These are phyloP conservation scores for Neonectria faginata DNA, from an alignment of 2,329 filamentous ascomycete species.

Conservation along the genomic window DNA sequence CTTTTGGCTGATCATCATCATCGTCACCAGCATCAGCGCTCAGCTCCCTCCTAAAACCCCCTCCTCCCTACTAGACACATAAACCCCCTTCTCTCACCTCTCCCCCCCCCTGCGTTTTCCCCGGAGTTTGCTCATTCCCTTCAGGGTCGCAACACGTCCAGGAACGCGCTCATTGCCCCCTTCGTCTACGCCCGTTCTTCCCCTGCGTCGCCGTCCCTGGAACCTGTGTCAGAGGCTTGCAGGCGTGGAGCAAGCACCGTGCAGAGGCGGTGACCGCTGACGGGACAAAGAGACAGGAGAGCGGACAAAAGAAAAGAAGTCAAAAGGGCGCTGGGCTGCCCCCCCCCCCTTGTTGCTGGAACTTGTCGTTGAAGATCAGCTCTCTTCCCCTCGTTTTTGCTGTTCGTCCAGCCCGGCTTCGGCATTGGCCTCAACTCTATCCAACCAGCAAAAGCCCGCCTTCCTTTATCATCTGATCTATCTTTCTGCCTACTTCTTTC, in stretches of 20 bases:
- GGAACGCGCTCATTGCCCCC: slow-evolving; percentile 11
- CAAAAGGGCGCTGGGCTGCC: slow-evolving; percentile 23
- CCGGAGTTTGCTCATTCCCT: slow-evolving; percentile 30
- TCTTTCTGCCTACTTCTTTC: slow-evolving; percentile 11
- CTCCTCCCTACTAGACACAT: background rate
- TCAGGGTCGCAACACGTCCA: slow-evolving; percentile 1
- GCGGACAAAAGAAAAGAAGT: slow-evolving; percentile 22
- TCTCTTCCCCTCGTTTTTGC: background rate
- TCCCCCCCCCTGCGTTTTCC: slow-evolving; percentile 32
- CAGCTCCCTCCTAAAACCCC: slow-evolving; percentile 12
- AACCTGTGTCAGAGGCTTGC: slow-evolving; percentile 33
- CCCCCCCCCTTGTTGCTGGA: slow-evolving; percentile 4
- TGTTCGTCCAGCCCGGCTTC: background rate
- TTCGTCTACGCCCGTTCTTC: slow-evolving; percentile 19
- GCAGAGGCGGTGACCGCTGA: slow-evolving; percentile 41
- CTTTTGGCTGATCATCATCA: background rate
- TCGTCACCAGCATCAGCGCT: slow-evolving; percentile 6
- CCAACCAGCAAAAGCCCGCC: background rate
- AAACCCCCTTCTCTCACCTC: slow-evolving; percentile 4
- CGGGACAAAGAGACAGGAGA: slow-evolving; percentile 6
- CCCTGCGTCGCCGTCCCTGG: slow-evolving; percentile 42
- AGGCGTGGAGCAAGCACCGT: slow-evolving; percentile 28
- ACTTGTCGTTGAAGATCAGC: slow-evolving; percentile 3
- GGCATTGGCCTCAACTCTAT: background rate
- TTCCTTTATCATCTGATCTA: slow-evolving; percentile 20